Evolutionary conservation across 169 alveolate species (phyloP).

Genomic region (Eimeria sp.): DNA sequence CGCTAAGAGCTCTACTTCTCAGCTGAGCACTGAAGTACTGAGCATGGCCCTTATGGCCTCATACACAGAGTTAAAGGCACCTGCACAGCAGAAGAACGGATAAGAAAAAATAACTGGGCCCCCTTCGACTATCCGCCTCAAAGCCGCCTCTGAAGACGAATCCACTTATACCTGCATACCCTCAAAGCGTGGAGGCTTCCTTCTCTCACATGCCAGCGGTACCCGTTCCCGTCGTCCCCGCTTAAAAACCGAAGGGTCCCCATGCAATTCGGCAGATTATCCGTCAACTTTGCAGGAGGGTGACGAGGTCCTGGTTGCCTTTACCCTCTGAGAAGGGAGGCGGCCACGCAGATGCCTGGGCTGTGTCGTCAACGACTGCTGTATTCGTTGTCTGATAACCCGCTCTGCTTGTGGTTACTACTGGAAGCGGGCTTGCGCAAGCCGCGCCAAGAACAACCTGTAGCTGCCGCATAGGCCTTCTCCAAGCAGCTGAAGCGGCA

Average conservation of each 20-base stretch:
- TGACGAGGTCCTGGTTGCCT: too few relatives aligned
- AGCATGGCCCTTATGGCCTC: background rate
- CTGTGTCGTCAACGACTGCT: background rate
- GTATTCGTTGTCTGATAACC: background rate
- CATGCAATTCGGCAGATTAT: too few relatives aligned
- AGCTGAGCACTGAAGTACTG: background rate
- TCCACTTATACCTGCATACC: constrained; percentile 59
- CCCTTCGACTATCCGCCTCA: constrained; percentile 47
- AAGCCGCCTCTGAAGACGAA: constrained; percentile 59
- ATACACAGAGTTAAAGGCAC: background rate
- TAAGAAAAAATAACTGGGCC: constrained; percentile 42
- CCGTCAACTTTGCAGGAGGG: too few relatives aligned
- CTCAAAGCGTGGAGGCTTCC: constrained; percentile 67
- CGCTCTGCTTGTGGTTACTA: background rate
- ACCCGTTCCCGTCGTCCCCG: constrained; percentile 22
- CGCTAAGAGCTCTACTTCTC: background rate
- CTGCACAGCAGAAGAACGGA: background rate
- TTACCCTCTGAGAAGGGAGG: too few relatives aligned
- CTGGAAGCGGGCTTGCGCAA: background rate
- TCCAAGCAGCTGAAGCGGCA: background rate
- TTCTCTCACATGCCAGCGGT: constrained; percentile 64
- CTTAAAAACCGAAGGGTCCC: too few relatives aligned
- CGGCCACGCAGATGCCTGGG: too few relatives aligned
- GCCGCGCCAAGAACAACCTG: background rate
- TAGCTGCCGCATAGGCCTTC: background rate